Evolutionary conservation across 805 yeast genomes (phyloP).

Genomic region (Cyberlindnera amylophila): DNA sequence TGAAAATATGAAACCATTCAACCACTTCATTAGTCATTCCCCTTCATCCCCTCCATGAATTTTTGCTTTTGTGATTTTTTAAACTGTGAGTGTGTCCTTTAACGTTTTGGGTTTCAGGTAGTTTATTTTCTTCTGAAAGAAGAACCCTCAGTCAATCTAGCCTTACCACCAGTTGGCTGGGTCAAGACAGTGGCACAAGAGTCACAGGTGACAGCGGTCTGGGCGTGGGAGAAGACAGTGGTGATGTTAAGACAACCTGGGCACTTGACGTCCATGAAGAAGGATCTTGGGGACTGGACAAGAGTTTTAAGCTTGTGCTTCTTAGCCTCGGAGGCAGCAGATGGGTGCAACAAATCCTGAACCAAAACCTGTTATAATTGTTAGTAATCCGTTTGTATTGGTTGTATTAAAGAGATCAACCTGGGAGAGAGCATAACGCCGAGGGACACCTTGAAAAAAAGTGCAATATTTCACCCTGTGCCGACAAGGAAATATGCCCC

Average conservation of each 20-base stretch:
- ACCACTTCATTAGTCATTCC: slow-evolving; percentile 1
- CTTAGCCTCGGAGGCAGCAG: slow-evolving; percentile 93
- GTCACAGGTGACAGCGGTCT: slow-evolving; percentile 99
- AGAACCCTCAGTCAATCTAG: slow-evolving; percentile 98
- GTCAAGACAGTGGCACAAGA: slow-evolving; percentile 97
- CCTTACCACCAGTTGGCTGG: slow-evolving; percentile 99
- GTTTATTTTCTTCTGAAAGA: slow-evolving; percentile 98
- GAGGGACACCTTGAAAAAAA: slow-evolving; percentile 3
- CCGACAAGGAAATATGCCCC: slow-evolving; percentile 9
- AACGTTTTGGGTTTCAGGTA: neutral
- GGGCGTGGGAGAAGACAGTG: slow-evolving; percentile 99
- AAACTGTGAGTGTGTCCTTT: neutral
- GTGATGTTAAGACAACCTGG: slow-evolving; percentile 99
- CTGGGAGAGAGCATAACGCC: neutral
- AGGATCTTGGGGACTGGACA: slow-evolving; percentile 98
- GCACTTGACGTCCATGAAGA: slow-evolving; percentile 99
- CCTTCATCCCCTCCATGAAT: slow-evolving; percentile 2
- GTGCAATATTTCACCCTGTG: slow-evolving; percentile 16
- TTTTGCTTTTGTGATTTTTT: neutral
- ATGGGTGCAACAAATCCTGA: slow-evolving; percentile 98
- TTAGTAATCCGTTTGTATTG: slow-evolving; percentile 21
- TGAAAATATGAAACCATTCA: neutral
- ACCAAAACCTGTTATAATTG: slow-evolving; percentile 74
- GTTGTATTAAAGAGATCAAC: no score
- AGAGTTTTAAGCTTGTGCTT: slow-evolving; percentile 96